Evolutionary conservation across 345 rosid species (phyloP).

Genomic region (Gossypium bickii): DNA sequence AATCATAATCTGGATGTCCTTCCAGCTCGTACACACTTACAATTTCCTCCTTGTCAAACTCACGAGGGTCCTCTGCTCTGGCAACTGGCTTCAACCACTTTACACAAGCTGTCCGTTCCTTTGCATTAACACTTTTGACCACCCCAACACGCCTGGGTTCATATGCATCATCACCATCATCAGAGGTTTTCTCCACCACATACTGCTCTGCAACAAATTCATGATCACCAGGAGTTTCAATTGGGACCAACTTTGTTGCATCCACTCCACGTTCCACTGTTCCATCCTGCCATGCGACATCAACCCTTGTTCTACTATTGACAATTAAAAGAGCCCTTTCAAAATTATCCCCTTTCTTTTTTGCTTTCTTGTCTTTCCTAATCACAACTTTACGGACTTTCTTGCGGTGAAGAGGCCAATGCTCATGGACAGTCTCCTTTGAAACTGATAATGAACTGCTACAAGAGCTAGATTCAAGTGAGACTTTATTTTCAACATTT

Average conservation of each 20-base stretch:
- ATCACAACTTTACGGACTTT: slow-evolving; percentile 81
- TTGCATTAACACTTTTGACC: slow-evolving; percentile 82
- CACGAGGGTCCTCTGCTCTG: slow-evolving; percentile 76
- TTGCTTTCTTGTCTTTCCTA: slow-evolving; percentile 72
- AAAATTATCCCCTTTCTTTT: slow-evolving; percentile 82
- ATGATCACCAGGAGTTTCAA: slow-evolving; percentile 97
- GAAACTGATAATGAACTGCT: slow-evolving; percentile 44
- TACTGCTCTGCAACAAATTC: slow-evolving; percentile 59
- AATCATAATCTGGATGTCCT: slow-evolving; percentile 96
- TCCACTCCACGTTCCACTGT: slow-evolving; percentile 44
- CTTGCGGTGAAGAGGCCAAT: slow-evolving; percentile 85
- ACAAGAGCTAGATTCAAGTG: slow-evolving; percentile 47
- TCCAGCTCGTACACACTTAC: slow-evolving; percentile 62
- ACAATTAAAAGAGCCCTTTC: slow-evolving; percentile 77
- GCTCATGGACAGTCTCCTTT: slow-evolving; percentile 69
- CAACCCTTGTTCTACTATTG: slow-evolving; percentile 62
- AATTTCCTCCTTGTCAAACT: slow-evolving; percentile 57
- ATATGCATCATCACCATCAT: slow-evolving; percentile 55
- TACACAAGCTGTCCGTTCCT: slow-evolving; percentile 45
- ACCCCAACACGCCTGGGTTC: slow-evolving; percentile 81
- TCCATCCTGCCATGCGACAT: slow-evolving; percentile 95
- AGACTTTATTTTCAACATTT: slow-evolving; percentile 24
- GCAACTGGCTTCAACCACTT: slow-evolving; percentile 64
- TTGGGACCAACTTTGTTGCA: slow-evolving; percentile 67
- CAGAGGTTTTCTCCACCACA: slow-evolving; percentile 50